These are phyloP conservation scores for Aspergillus sp. DNA, from an alignment of 2,329 filamentous ascomycete species.

Conservation along the genomic window DNA sequence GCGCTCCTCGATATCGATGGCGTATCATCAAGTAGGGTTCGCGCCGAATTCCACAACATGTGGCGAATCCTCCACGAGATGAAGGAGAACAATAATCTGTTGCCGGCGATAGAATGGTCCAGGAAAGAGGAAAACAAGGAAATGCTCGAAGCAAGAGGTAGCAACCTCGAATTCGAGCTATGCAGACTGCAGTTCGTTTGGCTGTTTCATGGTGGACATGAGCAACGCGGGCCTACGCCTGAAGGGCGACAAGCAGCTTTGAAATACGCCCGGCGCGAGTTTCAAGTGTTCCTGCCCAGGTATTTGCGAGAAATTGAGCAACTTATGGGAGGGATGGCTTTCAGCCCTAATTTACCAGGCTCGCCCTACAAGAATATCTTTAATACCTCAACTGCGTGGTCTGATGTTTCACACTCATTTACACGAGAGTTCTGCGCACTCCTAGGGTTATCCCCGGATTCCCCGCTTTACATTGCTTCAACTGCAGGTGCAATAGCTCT, in stretches of 20 bases:
- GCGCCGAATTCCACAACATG: constrained; percentile 82
- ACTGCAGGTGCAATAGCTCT: constrained; percentile 92
- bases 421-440: constrained; percentile 93
- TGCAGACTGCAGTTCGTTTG: constrained; percentile 86
- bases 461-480: constrained; percentile 86
- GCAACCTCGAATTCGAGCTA: constrained; percentile 93
- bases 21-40: constrained; percentile 66
- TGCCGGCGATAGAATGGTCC: constrained; percentile 87
- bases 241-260: constrained; percentile 57
- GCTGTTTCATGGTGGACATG: constrained; percentile 71
- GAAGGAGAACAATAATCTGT: constrained; percentile 67
- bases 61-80: constrained; percentile 83
- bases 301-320: constrained; percentile 79
- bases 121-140: constrained; percentile 58
- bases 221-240: constrained; percentile 47
- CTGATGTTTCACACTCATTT: constrained; percentile 82
- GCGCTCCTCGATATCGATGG: constrained; percentile 54
- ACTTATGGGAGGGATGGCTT: constrained; percentile 79
- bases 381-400: constrained; percentile 72
- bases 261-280: constrained; percentile 72
- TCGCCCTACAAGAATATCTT: constrained; percentile 83
- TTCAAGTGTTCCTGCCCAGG: constrained; percentile 70
- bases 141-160: constrained; percentile 75
- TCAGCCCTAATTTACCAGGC: constrained; percentile 67
- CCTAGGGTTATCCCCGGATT: constrained; percentile 84